Evolutionary conservation across 192 early-diverging fungal species (phyloP), one percentile per base, ranked within the genome.

Genomic region (Coemansia sp.): DNA sequence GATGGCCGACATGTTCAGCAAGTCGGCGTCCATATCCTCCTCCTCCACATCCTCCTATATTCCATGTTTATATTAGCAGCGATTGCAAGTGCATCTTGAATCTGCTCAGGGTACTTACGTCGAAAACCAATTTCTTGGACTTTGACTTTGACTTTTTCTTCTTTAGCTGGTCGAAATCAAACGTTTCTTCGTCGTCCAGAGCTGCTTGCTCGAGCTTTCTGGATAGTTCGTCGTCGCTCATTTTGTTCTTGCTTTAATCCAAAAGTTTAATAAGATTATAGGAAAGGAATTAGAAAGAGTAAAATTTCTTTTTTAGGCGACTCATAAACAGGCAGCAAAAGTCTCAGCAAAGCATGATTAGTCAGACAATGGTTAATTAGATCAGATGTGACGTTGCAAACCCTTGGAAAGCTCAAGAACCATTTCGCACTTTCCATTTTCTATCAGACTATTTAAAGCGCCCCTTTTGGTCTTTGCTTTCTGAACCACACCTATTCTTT

Each of bases 71-170:
- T 55, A 52, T 52, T 52, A 52, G 50, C 19, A 24, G 21, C 0
- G 23, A 15, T 11, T 0, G 50, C 19, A 21, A 52, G 8, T 5
- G 9, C 50, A 23, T 52, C 19, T 22, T 23, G 24, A 23, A 23
- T 52, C 19, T 49, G 15, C 48, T 10, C 50, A 19, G 0, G 23
- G 5, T 62, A 72, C 72, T 73, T 73, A 70, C 82, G 35, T 67
- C 73, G 57, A 75, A 69, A 38, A 38, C 32, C n/a, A 66, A 59
- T 71, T 85, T 83, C 69, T 76, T 69, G 62, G 62, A 69, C 69
- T 82, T 82, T 70, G 62, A 69, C 69, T 82, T 82, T 70, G 62
- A 72, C 69, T 82, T 82, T 70, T 73, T 70, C 73, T 85, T 83
- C 67, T 82, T 82, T 62, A 68, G 75, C 65, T 65, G 75, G 49